Percentiles rank a stretch among this genome's conserved stretches.
These are phyloP conservation scores for Solanum chacoense DNA, from an alignment of 305 asterid genomes.

Conservation along the genomic window DNA sequence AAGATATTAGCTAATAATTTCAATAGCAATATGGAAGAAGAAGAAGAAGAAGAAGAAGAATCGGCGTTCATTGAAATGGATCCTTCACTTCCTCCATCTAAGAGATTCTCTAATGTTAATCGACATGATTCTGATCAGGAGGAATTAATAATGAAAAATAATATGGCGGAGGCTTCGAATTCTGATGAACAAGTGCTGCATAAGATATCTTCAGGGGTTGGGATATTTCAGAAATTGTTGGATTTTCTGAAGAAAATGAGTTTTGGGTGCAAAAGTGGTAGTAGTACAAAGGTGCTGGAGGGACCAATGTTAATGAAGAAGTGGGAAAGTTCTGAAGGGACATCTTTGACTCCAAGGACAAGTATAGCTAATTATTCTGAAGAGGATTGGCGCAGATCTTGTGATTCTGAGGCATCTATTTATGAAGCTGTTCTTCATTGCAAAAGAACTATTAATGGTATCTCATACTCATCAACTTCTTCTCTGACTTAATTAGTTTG, in stretches of 20 bases:
- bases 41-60: constrained; percentile 25
- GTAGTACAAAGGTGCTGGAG: neutral
- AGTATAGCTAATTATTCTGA: constrained; percentile 35
- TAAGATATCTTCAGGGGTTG: constrained; percentile 12
- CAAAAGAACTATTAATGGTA: constrained; percentile 59
- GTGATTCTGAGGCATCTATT: constrained; percentile 78
- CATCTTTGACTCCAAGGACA: constrained; percentile 37
- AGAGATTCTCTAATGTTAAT: constrained; percentile 43
- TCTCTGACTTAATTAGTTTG: neutral
- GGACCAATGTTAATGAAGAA: neutral
- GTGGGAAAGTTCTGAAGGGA: constrained; percentile 23
- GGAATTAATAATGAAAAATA: neutral
- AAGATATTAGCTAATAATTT: neutral
- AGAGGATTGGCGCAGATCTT: constrained; percentile 55
- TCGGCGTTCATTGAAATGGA: constrained; percentile 86
- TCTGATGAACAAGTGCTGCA: neutral
- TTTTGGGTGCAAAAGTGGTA: constrained; percentile 13
- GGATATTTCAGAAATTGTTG: constrained; percentile 37
- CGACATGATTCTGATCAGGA: constrained; percentile 28
- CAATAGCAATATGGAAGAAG: neutral
- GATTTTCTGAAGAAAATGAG: constrained; percentile 29
- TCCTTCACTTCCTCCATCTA: constrained; percentile 69
- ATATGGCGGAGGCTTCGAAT: neutral
- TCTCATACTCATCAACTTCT: neutral
- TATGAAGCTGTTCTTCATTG: constrained; percentile 84